Evolutionary conservation across 345 rosid genomes (phyloP).

Genomic region (Melaleuca alternifolia): DNA sequence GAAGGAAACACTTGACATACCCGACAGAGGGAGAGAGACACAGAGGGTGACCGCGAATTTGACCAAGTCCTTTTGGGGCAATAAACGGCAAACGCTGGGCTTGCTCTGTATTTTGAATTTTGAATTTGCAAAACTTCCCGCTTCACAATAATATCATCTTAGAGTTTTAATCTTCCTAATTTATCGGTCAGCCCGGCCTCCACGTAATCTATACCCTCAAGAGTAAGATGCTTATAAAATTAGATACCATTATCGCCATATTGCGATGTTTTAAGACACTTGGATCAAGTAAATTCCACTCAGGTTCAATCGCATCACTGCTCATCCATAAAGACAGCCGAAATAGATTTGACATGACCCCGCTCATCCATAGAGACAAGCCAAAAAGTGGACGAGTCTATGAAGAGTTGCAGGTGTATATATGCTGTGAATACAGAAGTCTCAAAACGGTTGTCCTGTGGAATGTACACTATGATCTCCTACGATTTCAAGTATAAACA

Average conservation of each 20-base stretch:
- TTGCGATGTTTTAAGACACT: no score
- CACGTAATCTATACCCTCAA: background rate
- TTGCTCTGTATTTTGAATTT: background rate
- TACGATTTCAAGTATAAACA: background rate
- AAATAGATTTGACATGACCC: background rate
- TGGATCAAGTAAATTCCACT: no score
- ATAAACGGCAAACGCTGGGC: background rate
- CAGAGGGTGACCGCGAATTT: background rate
- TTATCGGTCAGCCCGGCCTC: background rate
- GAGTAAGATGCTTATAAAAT: no score
- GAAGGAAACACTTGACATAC: no score
- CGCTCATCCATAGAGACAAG: background rate
- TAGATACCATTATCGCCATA: no score
- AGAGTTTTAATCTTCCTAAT: background rate
- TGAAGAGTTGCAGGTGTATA: background rate
- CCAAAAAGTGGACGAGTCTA: background rate
- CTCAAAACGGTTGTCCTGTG: background rate
- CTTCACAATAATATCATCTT: background rate
- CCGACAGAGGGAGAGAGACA: background rate
- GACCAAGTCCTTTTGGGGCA: background rate
- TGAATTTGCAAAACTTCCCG: background rate
- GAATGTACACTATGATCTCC: constrained; percentile 6
- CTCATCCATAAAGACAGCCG: no score
- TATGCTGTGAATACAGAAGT: background rate
- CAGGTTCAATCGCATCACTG: no score